A percentile compares a stretch with the other conserved stretches of the same genome.
Evolutionary conservation across 2,329 filamentous ascomycete species (phyloP).

Genomic region (Sporothrix globosa): DNA sequence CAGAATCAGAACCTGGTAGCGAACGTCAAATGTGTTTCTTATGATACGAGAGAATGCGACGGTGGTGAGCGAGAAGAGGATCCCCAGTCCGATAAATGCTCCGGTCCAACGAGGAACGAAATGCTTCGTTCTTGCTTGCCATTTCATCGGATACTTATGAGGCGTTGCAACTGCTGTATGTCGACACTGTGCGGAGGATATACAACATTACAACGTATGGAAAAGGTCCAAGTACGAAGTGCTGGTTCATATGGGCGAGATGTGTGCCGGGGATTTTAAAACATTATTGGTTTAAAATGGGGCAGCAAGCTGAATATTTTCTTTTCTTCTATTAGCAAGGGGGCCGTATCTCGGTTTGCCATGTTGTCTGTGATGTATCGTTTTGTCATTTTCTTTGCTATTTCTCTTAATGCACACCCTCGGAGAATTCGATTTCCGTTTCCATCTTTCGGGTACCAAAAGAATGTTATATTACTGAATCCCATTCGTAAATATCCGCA

Average conservation of each 20-base stretch:
- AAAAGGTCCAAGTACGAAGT: neutral
- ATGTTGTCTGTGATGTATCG: neutral
- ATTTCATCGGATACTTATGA: neutral
- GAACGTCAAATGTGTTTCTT: neutral
- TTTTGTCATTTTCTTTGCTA: neutral
- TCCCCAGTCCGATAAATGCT: neutral
- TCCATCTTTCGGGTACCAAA: neutral
- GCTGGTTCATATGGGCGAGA: neutral
- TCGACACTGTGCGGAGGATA: no score
- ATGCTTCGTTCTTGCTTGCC: neutral
- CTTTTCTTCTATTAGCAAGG: neutral
- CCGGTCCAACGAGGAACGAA: neutral
- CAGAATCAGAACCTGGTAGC: neutral
- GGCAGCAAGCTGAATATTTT: neutral
- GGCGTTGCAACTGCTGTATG: neutral
- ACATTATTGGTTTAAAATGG: neutral
- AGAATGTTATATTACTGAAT: neutral
- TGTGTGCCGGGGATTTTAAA: neutral
- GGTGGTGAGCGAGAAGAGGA: neutral
- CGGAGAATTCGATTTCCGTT: neutral
- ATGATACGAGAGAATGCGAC: slow-evolving; percentile 22
- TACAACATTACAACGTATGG: neutral
- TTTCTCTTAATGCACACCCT: neutral
- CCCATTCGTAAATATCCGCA: neutral
- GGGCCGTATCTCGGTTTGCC: neutral